Percentiles rank a stretch among this genome's conserved stretches.
These are phyloP conservation scores for Arthrinium puccinioides DNA, from an alignment of 2,329 filamentous ascomycete genomes.

Conservation along the genomic window DNA sequence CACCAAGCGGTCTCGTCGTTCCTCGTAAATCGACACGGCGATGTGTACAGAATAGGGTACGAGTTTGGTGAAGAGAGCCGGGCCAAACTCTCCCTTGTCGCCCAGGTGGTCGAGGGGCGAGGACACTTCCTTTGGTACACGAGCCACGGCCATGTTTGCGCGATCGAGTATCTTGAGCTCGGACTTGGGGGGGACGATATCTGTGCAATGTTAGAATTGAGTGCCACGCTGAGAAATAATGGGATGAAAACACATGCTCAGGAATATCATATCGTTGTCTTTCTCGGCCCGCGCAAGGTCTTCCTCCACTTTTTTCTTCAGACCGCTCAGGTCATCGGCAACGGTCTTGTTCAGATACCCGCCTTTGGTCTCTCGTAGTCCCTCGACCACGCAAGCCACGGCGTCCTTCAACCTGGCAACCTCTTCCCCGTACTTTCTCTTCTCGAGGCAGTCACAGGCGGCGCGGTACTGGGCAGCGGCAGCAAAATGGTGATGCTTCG, in stretches of 20 bases:
- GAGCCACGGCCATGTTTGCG: conserved; percentile 78
- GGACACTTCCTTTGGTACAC: conserved; percentile 73
- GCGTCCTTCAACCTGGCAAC: conserved; percentile 80
- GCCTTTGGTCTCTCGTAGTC: conserved; percentile 69
- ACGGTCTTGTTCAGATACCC: conserved; percentile 76
- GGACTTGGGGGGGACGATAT: conserved; percentile 77
- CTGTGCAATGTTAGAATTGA: conserved; percentile 25
- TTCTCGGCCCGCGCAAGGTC: conserved; percentile 89
- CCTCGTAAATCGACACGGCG: conserved; percentile 90
- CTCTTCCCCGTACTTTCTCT: conserved; percentile 91
- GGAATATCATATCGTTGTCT: conserved; percentile 93
- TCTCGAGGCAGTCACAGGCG: conserved; percentile 85
- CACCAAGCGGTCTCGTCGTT: conserved; percentile 81
- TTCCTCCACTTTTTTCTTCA: conserved; percentile 78
- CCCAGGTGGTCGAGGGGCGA: conserved; percentile 76
- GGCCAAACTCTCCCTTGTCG: conserved; percentile 72
- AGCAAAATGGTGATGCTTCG: conserved; percentile 95
- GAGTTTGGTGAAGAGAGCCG: conserved; percentile 79
- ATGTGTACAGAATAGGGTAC: conserved; percentile 95
- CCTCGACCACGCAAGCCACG: conserved; percentile 75
- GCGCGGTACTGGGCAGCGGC: conserved; percentile 91
- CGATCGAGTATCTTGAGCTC: conserved; percentile 81
- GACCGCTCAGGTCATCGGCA: conserved; percentile 69
- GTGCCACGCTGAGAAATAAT: background rate
- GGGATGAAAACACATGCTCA: conserved; percentile 45